These are phyloP conservation scores for Lipomyces oligophaga DNA, from an alignment of 805 yeast genomes.

Conservation along the genomic window DNA sequence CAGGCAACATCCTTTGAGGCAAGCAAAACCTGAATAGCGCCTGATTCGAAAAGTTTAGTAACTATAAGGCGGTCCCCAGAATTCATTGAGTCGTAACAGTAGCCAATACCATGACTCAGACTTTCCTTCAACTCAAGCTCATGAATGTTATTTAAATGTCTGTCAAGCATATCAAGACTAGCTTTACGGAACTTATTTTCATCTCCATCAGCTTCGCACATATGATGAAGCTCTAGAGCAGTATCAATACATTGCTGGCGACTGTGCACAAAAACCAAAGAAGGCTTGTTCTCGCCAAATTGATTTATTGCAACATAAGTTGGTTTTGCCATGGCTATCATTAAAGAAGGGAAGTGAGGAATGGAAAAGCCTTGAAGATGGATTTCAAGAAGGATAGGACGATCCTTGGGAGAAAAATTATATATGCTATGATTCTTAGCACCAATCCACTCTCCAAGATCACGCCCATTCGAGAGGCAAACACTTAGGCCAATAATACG, in stretches of 20 bases:
- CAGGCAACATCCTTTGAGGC: constrained; percentile 56
- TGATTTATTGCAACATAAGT: constrained; percentile 44
- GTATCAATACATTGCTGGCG: constrained; percentile 53
- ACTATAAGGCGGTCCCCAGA: constrained; percentile 52
- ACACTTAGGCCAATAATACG: constrained; percentile 69
- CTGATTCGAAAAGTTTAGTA: constrained; percentile 49
- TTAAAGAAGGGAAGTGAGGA: constrained; percentile 50
- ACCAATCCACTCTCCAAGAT: constrained; percentile 84
- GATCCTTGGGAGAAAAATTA: constrained; percentile 65
- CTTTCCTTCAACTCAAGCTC: constrained; percentile 48
- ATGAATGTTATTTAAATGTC: constrained; percentile 43
- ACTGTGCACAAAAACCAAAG: constrained; percentile 57
- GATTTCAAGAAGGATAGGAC: constrained; percentile 55
- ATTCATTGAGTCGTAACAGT: constrained; percentile 56
- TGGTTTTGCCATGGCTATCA: constrained; percentile 51
- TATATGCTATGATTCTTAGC: constrained; percentile 54
- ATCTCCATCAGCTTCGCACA: constrained; percentile 39
- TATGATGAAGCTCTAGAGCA: constrained; percentile 44
- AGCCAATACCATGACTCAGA: constrained; percentile 60
- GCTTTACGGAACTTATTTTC: constrained; percentile 42
- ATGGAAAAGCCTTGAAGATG: constrained; percentile 47
- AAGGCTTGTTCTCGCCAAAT: constrained; percentile 34
- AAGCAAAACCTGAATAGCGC: constrained; percentile 53
- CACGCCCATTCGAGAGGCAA: constrained; percentile 70
- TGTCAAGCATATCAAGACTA: constrained; percentile 41